Base-by-base conservation (phyloP, 495 filamentous ascomycete species). In the Hyaloscypha bicolor region DNA sequence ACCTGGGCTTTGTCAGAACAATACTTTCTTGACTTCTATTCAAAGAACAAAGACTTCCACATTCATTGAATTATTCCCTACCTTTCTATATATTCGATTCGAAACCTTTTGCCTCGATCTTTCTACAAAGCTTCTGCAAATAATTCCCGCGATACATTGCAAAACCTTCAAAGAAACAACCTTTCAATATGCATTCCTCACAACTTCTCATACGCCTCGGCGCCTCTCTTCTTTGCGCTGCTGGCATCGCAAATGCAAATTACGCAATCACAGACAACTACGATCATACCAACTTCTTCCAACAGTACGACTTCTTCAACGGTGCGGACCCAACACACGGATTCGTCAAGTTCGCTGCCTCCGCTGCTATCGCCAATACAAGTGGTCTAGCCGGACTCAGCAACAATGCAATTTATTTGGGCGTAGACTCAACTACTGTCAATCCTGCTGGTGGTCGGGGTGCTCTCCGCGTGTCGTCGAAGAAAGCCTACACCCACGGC, bases 391-490 rank as follows among this genome's bases (percentile, higher is more conserved):
- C 90, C 63, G 82, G 85, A 62, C 83, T 83, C 71, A 45, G 77
- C 14, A 76, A 82, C 59, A 76, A 78, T 58, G 82, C 68, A 6
- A 72, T 87, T 52, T 86, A 84, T 69, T 72, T 88, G 5, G 85
- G 85, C 29, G 85, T 86, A 19, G 85, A 87, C 69, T 75, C 82
- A 58, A 79, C 65, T 52, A 84, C 77, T 48, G 37, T 67, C 35
- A 82, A 79, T 32, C 79, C 80, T 4, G 58, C 70, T 25, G 71
- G 69, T 66, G 91, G 91, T n/a, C 90, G 92, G 21, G 76, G 81
- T 2, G 90, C 88, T 6, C 84, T 91, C 22, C 88, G 91, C 9
- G 80, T 96, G 14, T 82, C 83, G 56, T 90, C 86, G 76, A 91
- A 87, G 64, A 85, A 88, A 64, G 77, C 82, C 25, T 96, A 86